These are phyloP conservation scores for Geotrichum phurueaensis DNA, from an alignment of 1,139 yeast genomes.

Conservation along the genomic window DNA sequence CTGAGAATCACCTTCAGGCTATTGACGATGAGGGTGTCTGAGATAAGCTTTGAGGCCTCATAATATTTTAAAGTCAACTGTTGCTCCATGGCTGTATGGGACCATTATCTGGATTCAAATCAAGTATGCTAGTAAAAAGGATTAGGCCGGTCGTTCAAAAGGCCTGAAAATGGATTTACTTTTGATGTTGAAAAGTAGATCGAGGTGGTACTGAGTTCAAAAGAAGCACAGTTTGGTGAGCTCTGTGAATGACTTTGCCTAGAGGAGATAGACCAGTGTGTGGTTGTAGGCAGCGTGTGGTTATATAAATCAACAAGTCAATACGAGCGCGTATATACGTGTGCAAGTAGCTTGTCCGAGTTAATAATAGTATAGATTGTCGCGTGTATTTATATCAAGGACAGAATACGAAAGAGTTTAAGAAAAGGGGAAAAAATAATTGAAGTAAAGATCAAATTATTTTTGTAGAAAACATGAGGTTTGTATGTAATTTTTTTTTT, in stretches of 20 bases:
- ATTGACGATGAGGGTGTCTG: slow-evolving; percentile 24
- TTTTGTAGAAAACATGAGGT: background rate
- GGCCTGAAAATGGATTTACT: background rate
- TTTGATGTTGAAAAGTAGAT: background rate
- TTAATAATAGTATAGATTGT: background rate
- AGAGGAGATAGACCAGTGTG: background rate
- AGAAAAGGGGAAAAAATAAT: background rate
- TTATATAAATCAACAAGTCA: background rate
- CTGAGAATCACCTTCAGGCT: slow-evolving; percentile 30
- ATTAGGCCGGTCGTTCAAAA: background rate
- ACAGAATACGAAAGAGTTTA: background rate
- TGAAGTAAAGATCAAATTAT: background rate
- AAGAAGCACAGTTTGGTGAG: background rate
- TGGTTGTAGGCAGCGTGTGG: background rate
- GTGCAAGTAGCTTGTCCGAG: background rate
- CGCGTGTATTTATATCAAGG: background rate
- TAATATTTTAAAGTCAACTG: background rate
- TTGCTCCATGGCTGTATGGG: background rate
- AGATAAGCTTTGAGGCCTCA: background rate
- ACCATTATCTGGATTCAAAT: background rate
- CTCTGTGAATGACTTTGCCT: background rate
- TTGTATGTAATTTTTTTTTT: background rate
- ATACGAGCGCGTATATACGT: background rate
- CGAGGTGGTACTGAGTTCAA: background rate
- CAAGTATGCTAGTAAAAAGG: background rate